Conservation (phyloP, 2,329 filamentous ascomycete genomes). For the Bipolaris victoriae region DNA sequence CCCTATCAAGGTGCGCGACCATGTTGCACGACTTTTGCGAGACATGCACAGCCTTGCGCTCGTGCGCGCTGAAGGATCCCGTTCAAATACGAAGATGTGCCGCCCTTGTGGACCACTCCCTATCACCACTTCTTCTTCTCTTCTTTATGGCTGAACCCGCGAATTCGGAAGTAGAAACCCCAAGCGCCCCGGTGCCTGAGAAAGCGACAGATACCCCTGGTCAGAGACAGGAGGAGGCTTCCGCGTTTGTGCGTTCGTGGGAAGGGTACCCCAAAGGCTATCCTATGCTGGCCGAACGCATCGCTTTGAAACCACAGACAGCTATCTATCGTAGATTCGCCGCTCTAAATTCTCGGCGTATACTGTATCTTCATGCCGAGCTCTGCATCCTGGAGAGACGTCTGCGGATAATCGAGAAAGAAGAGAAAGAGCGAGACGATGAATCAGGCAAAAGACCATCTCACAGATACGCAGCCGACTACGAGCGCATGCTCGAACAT, state of each 20-base stretch:
- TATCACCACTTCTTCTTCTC: too few species aligned
- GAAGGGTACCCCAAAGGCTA: constrained; percentile 14
- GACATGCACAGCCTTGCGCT: neutral
- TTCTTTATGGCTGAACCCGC: too few species aligned
- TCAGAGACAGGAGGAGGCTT: neutral
- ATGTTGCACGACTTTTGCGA: neutral
- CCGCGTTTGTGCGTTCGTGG: neutral
- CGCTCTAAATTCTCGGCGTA: constrained; percentile 19
- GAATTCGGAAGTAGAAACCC: neutral
- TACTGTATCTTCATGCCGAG: constrained; percentile 24
- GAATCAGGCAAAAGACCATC: neutral
- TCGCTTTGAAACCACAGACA: constrained; percentile 14
- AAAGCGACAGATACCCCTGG: too few species aligned
- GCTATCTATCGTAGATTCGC: constrained; percentile 24
- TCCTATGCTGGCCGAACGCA: constrained; percentile 17
- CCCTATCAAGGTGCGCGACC: neutral
- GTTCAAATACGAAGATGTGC: neutral
- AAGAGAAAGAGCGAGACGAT: neutral
- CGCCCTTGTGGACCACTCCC: too few species aligned
- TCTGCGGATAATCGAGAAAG: neutral
- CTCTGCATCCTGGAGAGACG: constrained; percentile 4
- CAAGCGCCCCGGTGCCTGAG: neutral
- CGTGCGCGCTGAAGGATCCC: neutral
- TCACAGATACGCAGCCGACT: neutral
- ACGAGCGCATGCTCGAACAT: neutral